Evolutionary conservation across 495 filamentous ascomycete genomes (phyloP).

Genomic region (Podospora sp.): DNA sequence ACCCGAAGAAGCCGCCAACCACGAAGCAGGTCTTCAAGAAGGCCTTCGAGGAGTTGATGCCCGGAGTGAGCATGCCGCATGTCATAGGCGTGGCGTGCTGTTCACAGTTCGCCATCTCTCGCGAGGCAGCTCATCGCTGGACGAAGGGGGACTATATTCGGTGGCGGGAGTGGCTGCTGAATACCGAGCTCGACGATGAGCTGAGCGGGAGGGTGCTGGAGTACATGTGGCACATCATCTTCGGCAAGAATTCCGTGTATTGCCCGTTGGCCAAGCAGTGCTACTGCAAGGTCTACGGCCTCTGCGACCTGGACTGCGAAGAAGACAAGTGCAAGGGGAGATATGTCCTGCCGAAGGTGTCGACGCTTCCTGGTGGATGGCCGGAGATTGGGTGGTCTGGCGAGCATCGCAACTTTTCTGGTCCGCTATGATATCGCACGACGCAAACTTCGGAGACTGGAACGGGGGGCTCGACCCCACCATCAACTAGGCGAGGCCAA

Average conservation of each 20-base stretch:
- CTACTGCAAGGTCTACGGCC: slow-evolving; percentile 66
- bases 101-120: slow-evolving; percentile 69
- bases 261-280: slow-evolving; percentile 61
- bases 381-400: slow-evolving; percentile 39
- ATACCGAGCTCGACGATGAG: slow-evolving; percentile 61
- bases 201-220: slow-evolving; percentile 71
- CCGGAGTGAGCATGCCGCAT: slow-evolving; percentile 42
- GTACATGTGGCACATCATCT: slow-evolving; percentile 70
- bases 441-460: background rate
- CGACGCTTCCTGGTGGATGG: slow-evolving; percentile 41
- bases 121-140: slow-evolving; percentile 52
- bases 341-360: slow-evolving; percentile 37
- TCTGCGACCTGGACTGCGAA: slow-evolving; percentile 52
- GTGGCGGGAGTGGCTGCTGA: slow-evolving; percentile 62
- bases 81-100: slow-evolving; percentile 64
- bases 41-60: slow-evolving; percentile 61
- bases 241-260: slow-evolving; percentile 50
- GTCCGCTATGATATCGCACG: slow-evolving; percentile 7
- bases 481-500: background rate
- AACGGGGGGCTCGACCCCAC: background rate
- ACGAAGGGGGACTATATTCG: slow-evolving; percentile 55
- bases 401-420: slow-evolving; percentile 32
- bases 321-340: slow-evolving; percentile 33
- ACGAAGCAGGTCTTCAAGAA: slow-evolving; percentile 43
- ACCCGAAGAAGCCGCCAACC: background rate